Conservation (phyloP, 768 basidiomycete genomes). For the Phylloporus rhodoxanthus region DNA sequence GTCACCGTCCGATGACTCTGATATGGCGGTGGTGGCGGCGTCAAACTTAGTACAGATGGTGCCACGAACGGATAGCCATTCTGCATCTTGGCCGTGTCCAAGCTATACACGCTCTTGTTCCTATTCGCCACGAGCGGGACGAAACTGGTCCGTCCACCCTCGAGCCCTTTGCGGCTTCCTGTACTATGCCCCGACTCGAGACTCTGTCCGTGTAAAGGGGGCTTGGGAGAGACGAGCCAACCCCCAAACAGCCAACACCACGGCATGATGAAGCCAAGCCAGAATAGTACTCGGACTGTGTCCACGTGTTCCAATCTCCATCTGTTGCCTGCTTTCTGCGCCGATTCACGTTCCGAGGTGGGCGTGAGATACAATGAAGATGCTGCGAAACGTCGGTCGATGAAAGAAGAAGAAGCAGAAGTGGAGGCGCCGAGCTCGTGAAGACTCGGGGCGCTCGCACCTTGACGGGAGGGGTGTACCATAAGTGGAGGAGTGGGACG, state of each 20-base stretch:
- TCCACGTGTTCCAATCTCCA: constrained; percentile 18
- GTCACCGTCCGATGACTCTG: constrained; percentile 15
- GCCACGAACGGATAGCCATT: constrained; percentile 56
- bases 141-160: constrained; percentile 36
- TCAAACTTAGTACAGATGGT: constrained; percentile 37
- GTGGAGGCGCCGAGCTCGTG: constrained; percentile 22
- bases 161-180: constrained; percentile 28
- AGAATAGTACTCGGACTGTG: constrained; percentile 59
- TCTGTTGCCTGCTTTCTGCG: constrained; percentile 14
- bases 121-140: constrained; percentile 31
- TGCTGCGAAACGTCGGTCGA: constrained; percentile 46
- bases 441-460: constrained; percentile 23
- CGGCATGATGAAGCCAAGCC: constrained; percentile 67
- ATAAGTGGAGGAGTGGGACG: constrained; percentile 9
- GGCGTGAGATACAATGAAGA: constrained; percentile 34
- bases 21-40: constrained; percentile 23
- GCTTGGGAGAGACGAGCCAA: constrained; percentile 45
- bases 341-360: constrained; percentile 29
- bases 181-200: background rate
- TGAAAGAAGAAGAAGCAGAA: constrained; percentile 46
- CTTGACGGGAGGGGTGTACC: constrained; percentile 6
- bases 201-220: constrained; percentile 12
- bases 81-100: constrained; percentile 41
- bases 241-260: constrained; percentile 75
- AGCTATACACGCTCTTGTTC: constrained; percentile 39